Evolutionary conservation across 2,329 filamentous ascomycete species (phyloP).

Genomic region (Trichophyton verrucosum): DNA sequence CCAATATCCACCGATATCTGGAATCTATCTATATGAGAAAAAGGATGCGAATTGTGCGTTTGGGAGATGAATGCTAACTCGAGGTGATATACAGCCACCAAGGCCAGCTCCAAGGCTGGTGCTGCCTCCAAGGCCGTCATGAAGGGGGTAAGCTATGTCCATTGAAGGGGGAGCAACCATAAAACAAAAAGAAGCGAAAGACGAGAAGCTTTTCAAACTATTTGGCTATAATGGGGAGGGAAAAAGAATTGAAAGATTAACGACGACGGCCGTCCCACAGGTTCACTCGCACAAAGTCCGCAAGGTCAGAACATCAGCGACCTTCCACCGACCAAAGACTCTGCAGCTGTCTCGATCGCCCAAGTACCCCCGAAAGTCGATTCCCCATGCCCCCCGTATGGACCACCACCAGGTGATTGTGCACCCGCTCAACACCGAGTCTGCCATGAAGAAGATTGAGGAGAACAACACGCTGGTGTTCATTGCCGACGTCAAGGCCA

Average conservation of each 20-base stretch:
- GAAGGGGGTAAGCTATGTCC: slow-evolving; percentile 61
- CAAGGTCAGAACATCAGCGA: slow-evolving; percentile 85
- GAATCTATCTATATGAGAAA: neutral
- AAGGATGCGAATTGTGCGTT: neutral
- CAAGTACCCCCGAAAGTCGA: slow-evolving; percentile 94
- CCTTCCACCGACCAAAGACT: slow-evolving; percentile 97
- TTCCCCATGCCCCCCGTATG: slow-evolving; percentile 78
- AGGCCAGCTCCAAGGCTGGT: slow-evolving; percentile 65
- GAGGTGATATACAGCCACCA: slow-evolving; percentile 25
- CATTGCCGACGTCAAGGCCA: slow-evolving; percentile 93
- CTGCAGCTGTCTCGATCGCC: slow-evolving; percentile 78
- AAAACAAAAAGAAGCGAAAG: neutral
- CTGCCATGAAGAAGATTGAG: slow-evolving; percentile 99
- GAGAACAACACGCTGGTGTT: slow-evolving; percentile 99
- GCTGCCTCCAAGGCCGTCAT: slow-evolving; percentile 92
- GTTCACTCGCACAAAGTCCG: slow-evolving; percentile 70
- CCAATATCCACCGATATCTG: too few species aligned
- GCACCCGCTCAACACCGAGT: slow-evolving; percentile 98
- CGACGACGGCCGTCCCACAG: slow-evolving; percentile 28
- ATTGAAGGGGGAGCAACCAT: neutral
- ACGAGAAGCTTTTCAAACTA: too few species aligned
- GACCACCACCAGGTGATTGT: slow-evolving; percentile 97
- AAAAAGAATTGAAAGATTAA: neutral
- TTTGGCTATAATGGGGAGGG: neutral
- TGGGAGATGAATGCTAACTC: neutral